Evolutionary conservation across 257 asterid species (phyloP).

Genomic region (Apocynum venetum): DNA sequence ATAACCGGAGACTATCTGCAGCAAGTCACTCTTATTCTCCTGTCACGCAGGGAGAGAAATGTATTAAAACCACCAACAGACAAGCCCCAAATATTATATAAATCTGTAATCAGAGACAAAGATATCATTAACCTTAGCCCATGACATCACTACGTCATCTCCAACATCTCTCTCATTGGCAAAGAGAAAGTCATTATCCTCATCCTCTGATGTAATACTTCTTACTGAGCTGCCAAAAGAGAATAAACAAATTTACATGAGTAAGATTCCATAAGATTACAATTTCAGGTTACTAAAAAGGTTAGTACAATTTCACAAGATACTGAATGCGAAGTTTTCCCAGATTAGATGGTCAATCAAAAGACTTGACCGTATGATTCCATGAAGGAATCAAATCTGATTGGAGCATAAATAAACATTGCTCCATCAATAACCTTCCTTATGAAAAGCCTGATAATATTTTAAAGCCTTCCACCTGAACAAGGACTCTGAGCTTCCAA

Average conservation of each 20-base stretch:
- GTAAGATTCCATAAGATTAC: background rate
- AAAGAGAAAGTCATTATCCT: conserved; percentile 40
- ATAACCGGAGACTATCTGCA: conserved; percentile 79
- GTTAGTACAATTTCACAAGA: too few species aligned
- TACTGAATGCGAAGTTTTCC: background rate
- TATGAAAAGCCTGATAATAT: conserved; percentile 6
- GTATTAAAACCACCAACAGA: conserved; percentile 16
- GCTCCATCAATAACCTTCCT: conserved; percentile 4
- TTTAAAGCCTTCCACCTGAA: conserved; percentile 54
- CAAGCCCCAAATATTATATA: conserved; percentile 9
- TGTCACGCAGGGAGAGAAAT: conserved; percentile 21
- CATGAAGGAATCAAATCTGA: background rate
- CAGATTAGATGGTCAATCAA: background rate
- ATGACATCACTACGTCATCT: conserved; percentile 54
- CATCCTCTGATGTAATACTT: conserved; percentile 53
- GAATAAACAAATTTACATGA: conserved; percentile 15
- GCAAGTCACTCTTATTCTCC: conserved; percentile 78
- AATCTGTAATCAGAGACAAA: conserved; percentile 10
- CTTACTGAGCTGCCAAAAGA: conserved; percentile 78
- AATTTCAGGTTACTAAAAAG: background rate
- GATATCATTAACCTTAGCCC: conserved; percentile 64
- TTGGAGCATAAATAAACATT: background rate
- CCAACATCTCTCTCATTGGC: conserved; percentile 44
- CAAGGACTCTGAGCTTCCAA: conserved; percentile 59
- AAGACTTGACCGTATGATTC: background rate